Evolutionary conservation across 1,284 basidiomycete species (phyloP).

Genomic region (Xerocomus minutiporus): DNA sequence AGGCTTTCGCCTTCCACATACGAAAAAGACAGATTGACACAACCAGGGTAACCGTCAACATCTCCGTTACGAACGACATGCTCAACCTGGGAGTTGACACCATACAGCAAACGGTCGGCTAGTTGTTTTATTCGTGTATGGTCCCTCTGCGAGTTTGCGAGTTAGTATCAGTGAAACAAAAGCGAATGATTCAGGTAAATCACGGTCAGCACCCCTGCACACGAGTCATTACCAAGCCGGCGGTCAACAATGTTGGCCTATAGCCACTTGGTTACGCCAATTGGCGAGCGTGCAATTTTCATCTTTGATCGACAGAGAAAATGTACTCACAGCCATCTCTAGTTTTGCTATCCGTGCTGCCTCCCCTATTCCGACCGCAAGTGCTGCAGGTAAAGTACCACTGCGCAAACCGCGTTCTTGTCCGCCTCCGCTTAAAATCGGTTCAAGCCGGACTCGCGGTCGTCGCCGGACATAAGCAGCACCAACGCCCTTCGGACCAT

Average conservation of each 20-base stretch:
- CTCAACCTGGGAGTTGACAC: slow-evolving; percentile 81
- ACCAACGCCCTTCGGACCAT: slow-evolving; percentile 97
- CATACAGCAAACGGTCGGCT: slow-evolving; percentile 78
- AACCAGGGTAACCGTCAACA: slow-evolving; percentile 82
- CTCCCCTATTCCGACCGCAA: slow-evolving; percentile 93
- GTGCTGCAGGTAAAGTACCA: slow-evolving; percentile 87
- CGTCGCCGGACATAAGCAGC: slow-evolving; percentile 91
- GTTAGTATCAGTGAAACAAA: slow-evolving; percentile 10
- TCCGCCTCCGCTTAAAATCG: slow-evolving; percentile 93
- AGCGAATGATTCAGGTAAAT: slow-evolving; percentile 12
- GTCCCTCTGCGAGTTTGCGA: slow-evolving; percentile 59
- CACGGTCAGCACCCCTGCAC: slow-evolving; percentile 89
- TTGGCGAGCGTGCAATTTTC: slow-evolving; percentile 43
- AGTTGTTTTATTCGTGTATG: slow-evolving; percentile 74
- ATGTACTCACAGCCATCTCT: slow-evolving; percentile 84
- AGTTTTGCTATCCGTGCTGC: slow-evolving; percentile 87
- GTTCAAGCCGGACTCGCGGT: slow-evolving; percentile 92
- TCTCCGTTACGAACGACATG: slow-evolving; percentile 96
- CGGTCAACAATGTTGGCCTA: slow-evolving; percentile 13
- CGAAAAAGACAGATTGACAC: slow-evolving; percentile 93
- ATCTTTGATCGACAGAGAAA: slow-evolving; percentile 39
- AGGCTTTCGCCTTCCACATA: slow-evolving; percentile 98
- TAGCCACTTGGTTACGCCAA: slow-evolving; percentile 37
- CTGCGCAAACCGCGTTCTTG: slow-evolving; percentile 95
- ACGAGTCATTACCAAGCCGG: slow-evolving; percentile 61